Conservation (phyloP, 225 moss, liverwort and hornwort species). For the Antitrichia curtipendula region DNA sequence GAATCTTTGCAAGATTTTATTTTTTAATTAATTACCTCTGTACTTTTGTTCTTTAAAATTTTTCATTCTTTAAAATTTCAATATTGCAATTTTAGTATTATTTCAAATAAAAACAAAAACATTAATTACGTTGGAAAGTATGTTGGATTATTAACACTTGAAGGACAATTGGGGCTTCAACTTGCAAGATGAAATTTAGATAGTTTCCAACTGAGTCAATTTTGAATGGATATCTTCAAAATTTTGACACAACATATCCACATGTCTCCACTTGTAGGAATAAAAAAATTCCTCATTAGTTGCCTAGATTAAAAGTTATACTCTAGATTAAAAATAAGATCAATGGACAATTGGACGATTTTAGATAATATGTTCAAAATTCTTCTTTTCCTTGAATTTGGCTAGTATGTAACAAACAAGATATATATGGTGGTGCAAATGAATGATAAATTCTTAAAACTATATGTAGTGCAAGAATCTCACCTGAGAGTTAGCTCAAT, state of each 20-base stretch:
- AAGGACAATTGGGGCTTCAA: not conserved
- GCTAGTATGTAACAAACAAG: not conserved
- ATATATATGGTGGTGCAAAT: not conserved
- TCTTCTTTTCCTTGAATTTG: too few relatives aligned
- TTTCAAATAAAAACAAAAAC: not conserved
- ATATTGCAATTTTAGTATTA: not conserved
- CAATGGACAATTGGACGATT: accelerated
- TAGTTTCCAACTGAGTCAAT: not conserved
- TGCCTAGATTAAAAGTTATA: not conserved
- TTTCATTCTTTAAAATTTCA: not conserved
- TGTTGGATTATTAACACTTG: not conserved
- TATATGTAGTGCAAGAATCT: not conserved
- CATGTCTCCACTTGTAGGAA: not conserved
- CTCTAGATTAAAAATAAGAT: not conserved
- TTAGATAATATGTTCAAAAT: not conserved
- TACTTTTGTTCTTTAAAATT: not conserved
- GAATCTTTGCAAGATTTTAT: not conserved
- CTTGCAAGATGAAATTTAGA: accelerated
- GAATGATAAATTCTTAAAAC: not conserved
- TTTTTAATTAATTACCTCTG: not conserved
- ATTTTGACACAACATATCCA: not conserved
- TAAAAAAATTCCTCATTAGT: accelerated
- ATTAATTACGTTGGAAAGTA: not conserved
- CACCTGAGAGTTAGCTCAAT: accelerated
- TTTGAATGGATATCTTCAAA: not conserved